These are phyloP conservation scores for Pleodorina starrii DNA, from an alignment of 139 green algal genomes.

Conservation along the genomic window DNA sequence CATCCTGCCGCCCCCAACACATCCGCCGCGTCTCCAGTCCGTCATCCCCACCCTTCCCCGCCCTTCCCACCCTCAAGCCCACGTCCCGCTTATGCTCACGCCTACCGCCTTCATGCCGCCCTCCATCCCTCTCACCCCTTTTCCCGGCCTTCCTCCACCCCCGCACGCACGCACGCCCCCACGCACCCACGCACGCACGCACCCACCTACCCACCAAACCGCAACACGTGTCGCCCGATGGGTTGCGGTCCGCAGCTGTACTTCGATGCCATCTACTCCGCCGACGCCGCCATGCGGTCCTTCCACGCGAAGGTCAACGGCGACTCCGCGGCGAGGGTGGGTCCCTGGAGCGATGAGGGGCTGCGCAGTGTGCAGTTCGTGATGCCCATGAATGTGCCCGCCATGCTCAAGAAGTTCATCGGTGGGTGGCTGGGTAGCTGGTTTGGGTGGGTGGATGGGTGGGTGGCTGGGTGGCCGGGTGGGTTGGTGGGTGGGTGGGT, in stretches of 20 bases:
- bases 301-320: constrained; percentile 43
- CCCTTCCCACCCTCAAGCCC: not conserved
- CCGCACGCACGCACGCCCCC: no score
- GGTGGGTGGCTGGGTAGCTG: no score
- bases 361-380: not conserved
- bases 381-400: constrained; percentile 35
- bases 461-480: no score
- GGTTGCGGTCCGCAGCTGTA: constrained; percentile 1
- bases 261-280: constrained; percentile 1
- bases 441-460: no score
- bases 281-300: not conserved
- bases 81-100: not conserved
- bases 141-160: not conserved
- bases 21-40: not conserved
- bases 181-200: no score
- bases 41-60: not conserved
- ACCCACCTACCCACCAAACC: no score
- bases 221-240: no score
- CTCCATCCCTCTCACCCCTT: not conserved
- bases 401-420: constrained; percentile 42
- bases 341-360: not conserved
- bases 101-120: not conserved
- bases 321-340: not conserved
- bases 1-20: not conserved
- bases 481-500: no score